Percentiles rank a stretch among this genome's conserved stretches.
Conservation (phyloP, 805 yeast species). For the Yarrowia hollandica region DNA sequence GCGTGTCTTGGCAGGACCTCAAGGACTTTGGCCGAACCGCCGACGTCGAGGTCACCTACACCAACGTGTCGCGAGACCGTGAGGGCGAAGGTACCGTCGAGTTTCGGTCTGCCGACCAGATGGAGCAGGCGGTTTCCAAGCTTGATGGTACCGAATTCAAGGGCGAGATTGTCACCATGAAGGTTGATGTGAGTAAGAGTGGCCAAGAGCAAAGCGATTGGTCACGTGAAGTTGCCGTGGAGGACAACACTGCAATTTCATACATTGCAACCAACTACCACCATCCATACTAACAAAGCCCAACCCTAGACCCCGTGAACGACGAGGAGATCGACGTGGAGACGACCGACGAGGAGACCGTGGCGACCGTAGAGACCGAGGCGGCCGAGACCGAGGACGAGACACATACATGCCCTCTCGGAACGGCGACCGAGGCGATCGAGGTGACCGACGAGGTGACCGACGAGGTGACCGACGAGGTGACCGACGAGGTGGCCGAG, state of each 20-base stretch:
- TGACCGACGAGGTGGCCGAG: constrained; percentile 12
- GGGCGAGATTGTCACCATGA: constrained; percentile 66
- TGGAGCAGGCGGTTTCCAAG: constrained; percentile 66
- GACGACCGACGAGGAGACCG: constrained; percentile 36
- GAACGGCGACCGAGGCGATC: constrained; percentile 46
- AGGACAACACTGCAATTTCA: too few species aligned
- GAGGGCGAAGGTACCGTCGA: constrained; percentile 43
- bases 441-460: constrained; percentile 43
- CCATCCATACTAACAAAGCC: constrained; percentile 41
- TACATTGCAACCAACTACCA: too few species aligned
- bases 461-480: constrained; percentile 33
- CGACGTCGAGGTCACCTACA: constrained; percentile 43
- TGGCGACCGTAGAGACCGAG: constrained; percentile 48
- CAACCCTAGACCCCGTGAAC: constrained; percentile 44
- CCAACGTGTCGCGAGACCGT: constrained; percentile 42
- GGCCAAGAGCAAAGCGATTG: constrained; percentile 49
- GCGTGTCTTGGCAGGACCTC: constrained; percentile 56
- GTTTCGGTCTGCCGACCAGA: constrained; percentile 58
- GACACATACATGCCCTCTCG: constrained; percentile 53
- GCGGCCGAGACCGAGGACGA: constrained; percentile 50
- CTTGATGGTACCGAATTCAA: constrained; percentile 71
- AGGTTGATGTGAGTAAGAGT: constrained; percentile 42
- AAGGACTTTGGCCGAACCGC: constrained; percentile 65
- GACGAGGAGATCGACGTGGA: constrained; percentile 49
- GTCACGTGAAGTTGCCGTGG: constrained; percentile 43